Evolutionary conservation across 345 rosid genomes (phyloP), one percentile per base, ranked within the genome.

Genomic region (Aegle marmelos): DNA sequence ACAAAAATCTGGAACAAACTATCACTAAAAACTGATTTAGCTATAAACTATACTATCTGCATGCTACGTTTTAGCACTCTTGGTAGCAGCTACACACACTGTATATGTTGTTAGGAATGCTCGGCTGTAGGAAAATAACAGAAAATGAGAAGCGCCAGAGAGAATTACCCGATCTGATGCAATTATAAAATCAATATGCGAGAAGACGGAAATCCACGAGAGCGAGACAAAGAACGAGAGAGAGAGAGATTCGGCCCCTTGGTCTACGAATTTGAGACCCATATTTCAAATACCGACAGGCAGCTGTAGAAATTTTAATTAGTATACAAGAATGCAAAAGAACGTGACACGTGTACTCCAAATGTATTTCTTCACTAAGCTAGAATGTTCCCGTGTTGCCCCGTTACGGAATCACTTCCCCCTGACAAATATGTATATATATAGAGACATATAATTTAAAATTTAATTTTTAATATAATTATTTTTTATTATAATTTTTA

Each of bases 331-430:
- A 13, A 62, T 62, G 67, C 30, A 28, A 4, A 62, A 61, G 78
- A 68, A 67, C 4, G 72, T 9, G 85, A 79, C 82, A 80, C 85
- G 80, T 84, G 80, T 84, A 7, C 9, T 7, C 5, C 4, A 54
- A 17, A 37, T 22, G 6, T 2, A 9, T 25, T 62, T 59, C 67
- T 59, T 24, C 66, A 0, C 0, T 1, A 21, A 10, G 17, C 83
- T 79, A 82, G 87, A 84, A 85, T 67, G 75, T 81, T 82, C 87
- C 25, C 53, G n/a, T 33, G 14, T 41, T 45, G 17, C 1, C 4
- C 1, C 16, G 16, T 41, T 4, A 0, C 50, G 11, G 50, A 10
- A 41, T 41, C 50, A 13, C 50, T 2, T 36, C 1, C 39, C 39
- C 39, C 7, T 36, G 39, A 7, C 39, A 0, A 36, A 7, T 7